These are phyloP conservation scores for Citrus hindsii DNA, from an alignment of 345 rosid species.

Conservation along the genomic window DNA sequence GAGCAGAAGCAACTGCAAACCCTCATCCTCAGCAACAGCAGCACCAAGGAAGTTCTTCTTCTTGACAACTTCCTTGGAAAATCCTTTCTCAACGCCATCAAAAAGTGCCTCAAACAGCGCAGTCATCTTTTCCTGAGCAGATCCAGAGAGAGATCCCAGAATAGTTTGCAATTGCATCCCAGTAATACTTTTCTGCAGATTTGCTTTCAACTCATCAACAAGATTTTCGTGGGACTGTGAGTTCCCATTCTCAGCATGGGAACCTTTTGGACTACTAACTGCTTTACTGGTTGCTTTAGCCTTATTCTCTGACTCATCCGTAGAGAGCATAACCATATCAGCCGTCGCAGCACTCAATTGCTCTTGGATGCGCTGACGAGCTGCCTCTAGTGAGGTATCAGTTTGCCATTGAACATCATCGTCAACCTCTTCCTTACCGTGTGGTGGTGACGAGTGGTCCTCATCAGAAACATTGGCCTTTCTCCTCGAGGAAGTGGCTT, in stretches of 20 bases:
- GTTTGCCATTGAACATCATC: slow-evolving; percentile 69
- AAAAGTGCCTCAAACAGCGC: slow-evolving; percentile 44
- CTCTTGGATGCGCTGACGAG: slow-evolving; percentile 58
- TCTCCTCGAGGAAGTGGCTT: slow-evolving; percentile 41
- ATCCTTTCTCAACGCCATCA: slow-evolving; percentile 47
- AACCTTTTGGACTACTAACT: slow-evolving; percentile 22
- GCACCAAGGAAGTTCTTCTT: slow-evolving; percentile 47
- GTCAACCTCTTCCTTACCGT: slow-evolving; percentile 41
- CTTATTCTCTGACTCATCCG: slow-evolving; percentile 39
- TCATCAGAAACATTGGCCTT: slow-evolving; percentile 38
- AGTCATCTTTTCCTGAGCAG: slow-evolving; percentile 46
- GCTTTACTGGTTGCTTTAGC: slow-evolving; percentile 23
- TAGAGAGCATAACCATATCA: slow-evolving; percentile 69
- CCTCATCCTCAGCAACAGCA: slow-evolving; percentile 34
- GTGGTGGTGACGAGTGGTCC: slow-evolving; percentile 44
- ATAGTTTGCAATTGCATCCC: slow-evolving; percentile 27
- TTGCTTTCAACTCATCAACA: slow-evolving; percentile 35
- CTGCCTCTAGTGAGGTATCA: slow-evolving; percentile 69
- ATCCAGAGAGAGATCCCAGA: slow-evolving; percentile 26
- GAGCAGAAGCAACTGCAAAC: slow-evolving; percentile 44
- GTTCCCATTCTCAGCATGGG: slow-evolving; percentile 28
- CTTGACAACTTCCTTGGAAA: slow-evolving; percentile 41
- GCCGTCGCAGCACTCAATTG: slow-evolving; percentile 64
- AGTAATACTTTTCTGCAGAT: slow-evolving; percentile 28
- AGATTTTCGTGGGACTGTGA: slow-evolving; percentile 24